Percentiles rank a stretch among this genome's conserved stretches.
Evolutionary conservation across 176 grass and related monocot species (phyloP).

Genomic region (Raddia guianensis): DNA sequence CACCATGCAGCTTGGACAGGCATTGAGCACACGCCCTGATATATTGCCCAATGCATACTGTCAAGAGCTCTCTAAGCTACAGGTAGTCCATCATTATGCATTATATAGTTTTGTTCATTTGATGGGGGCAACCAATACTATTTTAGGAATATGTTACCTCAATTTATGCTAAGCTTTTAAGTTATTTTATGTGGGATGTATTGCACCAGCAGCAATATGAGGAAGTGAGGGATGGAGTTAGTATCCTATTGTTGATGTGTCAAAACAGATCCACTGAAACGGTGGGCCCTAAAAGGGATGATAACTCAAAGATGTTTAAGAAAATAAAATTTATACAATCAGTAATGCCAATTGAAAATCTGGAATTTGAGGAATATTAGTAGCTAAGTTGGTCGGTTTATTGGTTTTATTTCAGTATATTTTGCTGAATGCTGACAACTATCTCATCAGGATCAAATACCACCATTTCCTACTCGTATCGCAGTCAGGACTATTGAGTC

Average conservation of each 20-base stretch:
- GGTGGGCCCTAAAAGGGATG: background rate
- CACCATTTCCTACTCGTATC: slow-evolving; percentile 81
- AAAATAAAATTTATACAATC: background rate
- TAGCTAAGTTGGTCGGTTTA: background rate
- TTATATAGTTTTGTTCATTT: slow-evolving; percentile 27
- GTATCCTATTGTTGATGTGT: background rate
- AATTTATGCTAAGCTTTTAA: slow-evolving; percentile 10
- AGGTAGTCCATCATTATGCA: slow-evolving; percentile 45
- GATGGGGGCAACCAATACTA: background rate
- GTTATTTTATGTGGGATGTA: background rate
- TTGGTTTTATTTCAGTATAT: slow-evolving; percentile 19
- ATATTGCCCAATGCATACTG: slow-evolving; percentile 91
- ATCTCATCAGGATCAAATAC: slow-evolving; percentile 92
- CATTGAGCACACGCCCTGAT: slow-evolving; percentile 88
- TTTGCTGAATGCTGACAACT: slow-evolving; percentile 17
- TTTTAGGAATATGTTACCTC: slow-evolving; percentile 3
- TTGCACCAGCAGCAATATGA: background rate
- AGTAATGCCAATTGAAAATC: background rate
- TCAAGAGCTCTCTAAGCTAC: slow-evolving; percentile 87
- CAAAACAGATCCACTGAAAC: background rate
- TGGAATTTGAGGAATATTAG: background rate
- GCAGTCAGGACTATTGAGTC: slow-evolving; percentile 86
- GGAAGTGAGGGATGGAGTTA: background rate
- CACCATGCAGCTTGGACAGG: slow-evolving; percentile 76
- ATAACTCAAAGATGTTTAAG: background rate